phyloP scores from a whole-genome alignment of 306 rosid genomes.

The Trichosanthes truncata region DNA sequence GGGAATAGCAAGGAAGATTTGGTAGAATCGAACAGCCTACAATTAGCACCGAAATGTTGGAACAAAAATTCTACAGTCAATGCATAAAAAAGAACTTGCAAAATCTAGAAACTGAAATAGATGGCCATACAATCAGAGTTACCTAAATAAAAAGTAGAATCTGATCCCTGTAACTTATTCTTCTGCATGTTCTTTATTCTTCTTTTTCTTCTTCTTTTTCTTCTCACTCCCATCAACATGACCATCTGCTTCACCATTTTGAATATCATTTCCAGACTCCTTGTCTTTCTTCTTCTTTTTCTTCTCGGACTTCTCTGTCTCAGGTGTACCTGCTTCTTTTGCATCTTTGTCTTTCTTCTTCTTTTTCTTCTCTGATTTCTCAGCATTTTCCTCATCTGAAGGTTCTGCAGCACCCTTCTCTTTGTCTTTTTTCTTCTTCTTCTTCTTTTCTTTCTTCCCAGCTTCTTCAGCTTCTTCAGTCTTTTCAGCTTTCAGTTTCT shows the following conservation, averaged over 20 bases:
- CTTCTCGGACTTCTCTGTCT: slow-evolving; percentile 51
- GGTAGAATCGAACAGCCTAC: not conserved
- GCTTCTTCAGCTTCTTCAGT: not conserved
- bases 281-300: slow-evolving; percentile 64
- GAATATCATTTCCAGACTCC: slow-evolving; percentile 26
- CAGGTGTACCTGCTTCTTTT: slow-evolving; percentile 33
- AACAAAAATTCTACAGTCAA: not conserved
- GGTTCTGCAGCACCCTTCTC: slow-evolving; percentile 18
- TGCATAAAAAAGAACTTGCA: not conserved
- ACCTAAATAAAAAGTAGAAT: not conserved
- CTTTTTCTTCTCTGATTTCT: slow-evolving; percentile 62
- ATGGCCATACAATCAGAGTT: not conserved
- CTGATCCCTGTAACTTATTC: slow-evolving; percentile 18
- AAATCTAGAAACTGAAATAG: slow-evolving; percentile 7
- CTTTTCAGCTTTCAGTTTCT: slow-evolving; percentile 39
- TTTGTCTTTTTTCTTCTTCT: slow-evolving; percentile 45
- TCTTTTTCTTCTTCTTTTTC: slow-evolving; percentile 49
- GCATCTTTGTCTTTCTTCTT: slow-evolving; percentile 54
- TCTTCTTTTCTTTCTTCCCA: slow-evolving; percentile 39
- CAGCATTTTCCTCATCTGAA: slow-evolving; percentile 32
- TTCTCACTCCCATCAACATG: slow-evolving; percentile 48
- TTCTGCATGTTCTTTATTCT: slow-evolving; percentile 38
- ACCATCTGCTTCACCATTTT: slow-evolving; percentile 16
- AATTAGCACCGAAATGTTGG: not conserved
- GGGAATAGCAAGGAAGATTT: not conserved